These are phyloP conservation scores for Fusarium brachygibbosum DNA, from an alignment of 2,329 filamentous ascomycete genomes.

Conservation along the genomic window DNA sequence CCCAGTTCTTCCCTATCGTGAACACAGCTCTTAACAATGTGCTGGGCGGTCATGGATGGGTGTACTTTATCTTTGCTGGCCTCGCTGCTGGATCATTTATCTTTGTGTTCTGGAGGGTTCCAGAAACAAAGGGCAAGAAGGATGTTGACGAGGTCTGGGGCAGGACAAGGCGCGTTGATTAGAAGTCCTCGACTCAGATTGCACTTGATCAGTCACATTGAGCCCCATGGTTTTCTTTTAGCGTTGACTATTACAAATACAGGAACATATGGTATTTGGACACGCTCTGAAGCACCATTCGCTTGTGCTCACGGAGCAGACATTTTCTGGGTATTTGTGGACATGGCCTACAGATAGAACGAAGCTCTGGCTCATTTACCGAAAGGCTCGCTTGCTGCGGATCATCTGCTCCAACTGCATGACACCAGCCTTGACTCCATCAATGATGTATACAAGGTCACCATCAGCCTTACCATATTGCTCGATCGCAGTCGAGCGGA, in stretches of 20 bases:
- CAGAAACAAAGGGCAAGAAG: slow-evolving; percentile 89
- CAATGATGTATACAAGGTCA: slow-evolving; percentile 75
- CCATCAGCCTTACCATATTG: slow-evolving; percentile 72
- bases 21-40: slow-evolving; percentile 77
- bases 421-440: slow-evolving; percentile 81
- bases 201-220: neutral
- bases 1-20: slow-evolving; percentile 92
- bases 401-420: slow-evolving; percentile 70
- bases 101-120: slow-evolving; percentile 82
- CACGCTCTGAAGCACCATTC: neutral
- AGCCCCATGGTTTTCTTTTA: neutral
- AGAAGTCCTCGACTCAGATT: slow-evolving; percentile 20
- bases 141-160: slow-evolving; percentile 94
- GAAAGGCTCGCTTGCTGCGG: slow-evolving; percentile 58
- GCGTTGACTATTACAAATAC: neutral
- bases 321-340: slow-evolving; percentile 9
- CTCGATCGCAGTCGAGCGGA: slow-evolving; percentile 76
- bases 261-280: neutral
- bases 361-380: slow-evolving; percentile 27
- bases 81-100: slow-evolving; percentile 76
- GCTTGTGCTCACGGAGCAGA: slow-evolving; percentile 14
- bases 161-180: slow-evolving; percentile 68
- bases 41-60: slow-evolving; percentile 79
- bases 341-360: slow-evolving; percentile 19
- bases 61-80: slow-evolving; percentile 91